Conservation (phyloP, 768 basidiomycete genomes). For the Exsudoporus frostii region DNA sequence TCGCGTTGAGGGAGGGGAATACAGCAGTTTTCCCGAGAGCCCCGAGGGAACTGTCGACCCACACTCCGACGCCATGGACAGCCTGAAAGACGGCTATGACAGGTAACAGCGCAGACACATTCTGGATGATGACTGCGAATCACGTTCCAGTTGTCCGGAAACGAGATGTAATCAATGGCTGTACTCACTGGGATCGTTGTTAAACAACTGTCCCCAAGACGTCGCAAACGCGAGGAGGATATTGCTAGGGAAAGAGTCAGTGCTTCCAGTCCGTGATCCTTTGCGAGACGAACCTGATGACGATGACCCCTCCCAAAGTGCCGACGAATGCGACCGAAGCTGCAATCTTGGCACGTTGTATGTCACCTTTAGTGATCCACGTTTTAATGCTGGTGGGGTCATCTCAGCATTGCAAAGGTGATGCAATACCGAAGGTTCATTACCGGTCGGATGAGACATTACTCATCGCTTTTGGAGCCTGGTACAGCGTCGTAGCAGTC, state of each 20-base stretch:
- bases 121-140: slow-evolving; percentile 37
- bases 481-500: slow-evolving; percentile 22
- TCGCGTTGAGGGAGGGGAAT: slow-evolving; percentile 22
- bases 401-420: neutral
- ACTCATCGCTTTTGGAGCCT: slow-evolving; percentile 20
- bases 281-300: slow-evolving; percentile 4
- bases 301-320: slow-evolving; percentile 15
- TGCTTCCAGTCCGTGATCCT: neutral
- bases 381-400: slow-evolving; percentile 17
- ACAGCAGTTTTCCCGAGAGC: slow-evolving; percentile 19
- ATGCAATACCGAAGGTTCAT: slow-evolving; percentile 2
- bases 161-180: neutral
- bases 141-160: neutral
- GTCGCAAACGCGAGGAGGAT: slow-evolving; percentile 44
- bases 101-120: slow-evolving; percentile 54
- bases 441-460: slow-evolving; percentile 26
- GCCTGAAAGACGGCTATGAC: slow-evolving; percentile 28
- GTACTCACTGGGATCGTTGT: slow-evolving; percentile 44
- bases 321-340: slow-evolving; percentile 13
- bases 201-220: slow-evolving; percentile 59
- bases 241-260: slow-evolving; percentile 25
- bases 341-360: slow-evolving; percentile 18
- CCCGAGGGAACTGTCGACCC: slow-evolving; percentile 17
- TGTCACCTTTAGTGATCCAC: slow-evolving; percentile 20
- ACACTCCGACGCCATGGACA: slow-evolving; percentile 20